Conservation (phyloP, 345 rosid genomes). For the Linum lewisii region DNA sequence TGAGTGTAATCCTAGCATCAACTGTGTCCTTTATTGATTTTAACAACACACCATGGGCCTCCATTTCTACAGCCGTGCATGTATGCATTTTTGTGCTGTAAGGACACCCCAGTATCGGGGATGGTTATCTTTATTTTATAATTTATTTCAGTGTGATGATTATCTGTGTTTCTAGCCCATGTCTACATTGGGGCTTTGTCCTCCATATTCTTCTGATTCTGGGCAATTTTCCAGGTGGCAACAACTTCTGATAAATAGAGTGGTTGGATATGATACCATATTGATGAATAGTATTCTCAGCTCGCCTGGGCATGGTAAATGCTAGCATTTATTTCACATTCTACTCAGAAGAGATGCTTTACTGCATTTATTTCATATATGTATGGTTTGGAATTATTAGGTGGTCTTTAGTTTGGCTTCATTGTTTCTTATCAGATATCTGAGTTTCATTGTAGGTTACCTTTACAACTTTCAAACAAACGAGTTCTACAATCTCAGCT, state of each 20-base stretch:
- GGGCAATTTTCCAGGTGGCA: slow-evolving; percentile 69
- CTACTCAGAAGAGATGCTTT: neutral
- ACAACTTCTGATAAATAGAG: slow-evolving; percentile 92
- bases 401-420: neutral
- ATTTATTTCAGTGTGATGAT: too few relatives aligned
- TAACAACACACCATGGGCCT: too few relatives aligned
- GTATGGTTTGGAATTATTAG: neutral
- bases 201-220: too few relatives aligned
- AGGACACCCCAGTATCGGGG: too few relatives aligned
- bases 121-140: too few relatives aligned
- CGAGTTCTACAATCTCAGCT: slow-evolving; percentile 90
- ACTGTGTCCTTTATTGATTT: too few relatives aligned
- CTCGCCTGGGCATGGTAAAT: slow-evolving; percentile 84
- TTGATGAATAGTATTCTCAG: slow-evolving; percentile 87
- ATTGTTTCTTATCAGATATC: slow-evolving; percentile 2
- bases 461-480: slow-evolving; percentile 78
- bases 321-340: slow-evolving; percentile 10
- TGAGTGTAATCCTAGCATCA: too few relatives aligned
- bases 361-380: neutral
- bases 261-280: slow-evolving; percentile 99
- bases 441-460: slow-evolving; percentile 50
- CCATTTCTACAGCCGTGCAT: too few relatives aligned
- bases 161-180: too few relatives aligned
- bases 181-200: too few relatives aligned
- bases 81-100: too few relatives aligned